A percentile compares a stretch with the other conserved stretches of the same genome.
phyloP scores from a whole-genome alignment of 2,329 filamentous ascomycete genomes.

The Fusarium coffeatum region DNA sequence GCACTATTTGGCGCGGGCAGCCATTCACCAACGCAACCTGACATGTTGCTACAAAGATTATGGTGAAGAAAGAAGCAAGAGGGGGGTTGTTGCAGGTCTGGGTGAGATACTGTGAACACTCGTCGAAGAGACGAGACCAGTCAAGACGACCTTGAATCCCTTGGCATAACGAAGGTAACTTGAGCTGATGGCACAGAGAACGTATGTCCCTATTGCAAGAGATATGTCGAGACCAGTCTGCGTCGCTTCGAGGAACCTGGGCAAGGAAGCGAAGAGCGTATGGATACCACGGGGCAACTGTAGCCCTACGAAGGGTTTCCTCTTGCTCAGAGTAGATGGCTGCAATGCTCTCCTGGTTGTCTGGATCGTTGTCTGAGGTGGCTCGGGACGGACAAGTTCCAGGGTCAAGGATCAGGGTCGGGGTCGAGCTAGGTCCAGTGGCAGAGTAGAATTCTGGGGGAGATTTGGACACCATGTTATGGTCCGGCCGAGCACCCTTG shows the following conservation, averaged over 20 bases:
- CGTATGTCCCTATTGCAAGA: conserved; percentile 8
- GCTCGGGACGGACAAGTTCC: not conserved
- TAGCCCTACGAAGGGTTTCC: no score
- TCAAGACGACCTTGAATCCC: not conserved
- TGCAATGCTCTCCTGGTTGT: not conserved
- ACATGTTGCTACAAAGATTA: conserved; percentile 27
- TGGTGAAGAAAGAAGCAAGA: conserved; percentile 25
- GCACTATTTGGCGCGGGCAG: conserved; percentile 7
- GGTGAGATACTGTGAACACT: conserved; percentile 17
- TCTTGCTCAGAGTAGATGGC: not conserved
- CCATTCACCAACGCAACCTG: conserved; percentile 18
- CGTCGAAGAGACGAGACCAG: conserved; percentile 17
- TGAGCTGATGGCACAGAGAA: conserved; percentile 13
- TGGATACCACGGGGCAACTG: conserved; percentile 5
- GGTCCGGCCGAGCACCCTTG: conserved; percentile 3
- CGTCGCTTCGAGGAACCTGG: conserved; percentile 17
- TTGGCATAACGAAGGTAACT: conserved; percentile 6
- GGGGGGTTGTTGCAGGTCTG: not conserved
- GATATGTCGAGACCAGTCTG: conserved; percentile 22
- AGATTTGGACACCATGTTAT: conserved; percentile 5
- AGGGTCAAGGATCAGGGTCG: not conserved
- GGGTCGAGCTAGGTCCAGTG: not conserved
- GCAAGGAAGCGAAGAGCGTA: conserved; percentile 25
- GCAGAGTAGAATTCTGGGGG: not conserved
- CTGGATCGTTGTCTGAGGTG: not conserved